Base-by-base conservation (phyloP, 305 asterid genomes). In the Nicotiana rustica region DNA sequence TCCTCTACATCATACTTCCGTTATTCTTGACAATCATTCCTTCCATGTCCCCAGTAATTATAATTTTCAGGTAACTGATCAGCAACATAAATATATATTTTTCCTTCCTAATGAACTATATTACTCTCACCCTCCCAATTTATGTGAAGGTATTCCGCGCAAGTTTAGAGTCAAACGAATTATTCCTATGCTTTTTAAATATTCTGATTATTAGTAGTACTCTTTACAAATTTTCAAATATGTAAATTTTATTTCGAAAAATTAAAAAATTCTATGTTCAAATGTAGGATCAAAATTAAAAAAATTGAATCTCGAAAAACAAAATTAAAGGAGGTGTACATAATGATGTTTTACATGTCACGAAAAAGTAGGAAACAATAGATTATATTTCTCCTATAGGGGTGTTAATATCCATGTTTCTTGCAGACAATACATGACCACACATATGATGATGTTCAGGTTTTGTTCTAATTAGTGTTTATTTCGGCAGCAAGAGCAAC, bases 381-480 rank as follows among this genome's bases (percentile, higher is more conserved):
- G 86, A 88, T 89, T 9, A 89, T 85, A 18, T 18, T 18, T 78
- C 62, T 2, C 33, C 5, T 61, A 18, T 12, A 61, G 64, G 78
- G 77, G 81, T 85, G 87, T 87, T 41, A 70, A 71, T 29, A 12
- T 29, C 59, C 62, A 41, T 82, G 79, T 85, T 88, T 89, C 75
- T 86, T 67, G 86, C 82, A 83, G 97, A 94, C 98, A 91, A 88
- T 89, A 85, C 95, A 95, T 91, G 96, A 94, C 92, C 82, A 91
- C 84, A 86, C n/a, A 64, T 67, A 93, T 93, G 90, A 94, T 95
- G 87, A 77, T 94, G 90, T 87, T 86, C 56, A 84, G 38, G 56
- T 36, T 77, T 60, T 78, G 12, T 33, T 38, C 57, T 82, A 79
- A 76, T 62, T 79, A 33, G 31, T 79, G 76, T 44, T 36, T 66